Percentiles rank a stretch among this genome's conserved stretches.
These are phyloP conservation scores for Trichosphaerium sp. DNA, from an alignment of 78 protist genomes.

Conservation along the genomic window DNA sequence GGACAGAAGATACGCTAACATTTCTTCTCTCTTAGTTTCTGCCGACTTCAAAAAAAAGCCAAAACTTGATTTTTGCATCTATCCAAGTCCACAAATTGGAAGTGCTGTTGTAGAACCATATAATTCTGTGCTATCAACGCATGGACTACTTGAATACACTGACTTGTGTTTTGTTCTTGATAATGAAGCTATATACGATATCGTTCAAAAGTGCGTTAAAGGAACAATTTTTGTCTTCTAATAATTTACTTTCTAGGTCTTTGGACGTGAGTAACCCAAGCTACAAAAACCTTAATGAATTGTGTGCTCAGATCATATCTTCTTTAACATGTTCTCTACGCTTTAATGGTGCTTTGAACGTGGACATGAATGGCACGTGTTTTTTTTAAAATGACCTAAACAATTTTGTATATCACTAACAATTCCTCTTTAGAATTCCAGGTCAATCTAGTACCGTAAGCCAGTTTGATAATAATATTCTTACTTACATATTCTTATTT, in stretches of 20 bases:
- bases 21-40: no score
- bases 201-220: constrained; percentile 82
- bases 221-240: constrained; percentile 98
- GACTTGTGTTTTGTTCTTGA: constrained; percentile 81
- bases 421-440: no score
- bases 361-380: constrained; percentile 94
- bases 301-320: constrained; percentile 92
- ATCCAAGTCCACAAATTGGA: constrained; percentile 94
- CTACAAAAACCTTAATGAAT: constrained; percentile 96
- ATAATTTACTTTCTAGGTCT: constrained; percentile 82
- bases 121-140: constrained; percentile 95
- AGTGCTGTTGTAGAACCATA: constrained; percentile 99
- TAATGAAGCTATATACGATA: constrained; percentile 29
- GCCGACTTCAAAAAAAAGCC: constrained; percentile 97
- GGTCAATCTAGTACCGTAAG: constrained; percentile 89
- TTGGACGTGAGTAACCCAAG: constrained; percentile 94
- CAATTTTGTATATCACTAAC: no score
- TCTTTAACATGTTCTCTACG: constrained; percentile 96
- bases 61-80: constrained; percentile 89
- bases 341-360: constrained; percentile 96
- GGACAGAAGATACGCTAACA: no score
- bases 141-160: constrained; percentile 93
- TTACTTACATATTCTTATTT: no score
- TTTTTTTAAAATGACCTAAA: no score
- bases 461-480: constrained; percentile 45